phyloP scores from a whole-genome alignment of 441 rosid species.

The Theobroma grandiflorum region DNA sequence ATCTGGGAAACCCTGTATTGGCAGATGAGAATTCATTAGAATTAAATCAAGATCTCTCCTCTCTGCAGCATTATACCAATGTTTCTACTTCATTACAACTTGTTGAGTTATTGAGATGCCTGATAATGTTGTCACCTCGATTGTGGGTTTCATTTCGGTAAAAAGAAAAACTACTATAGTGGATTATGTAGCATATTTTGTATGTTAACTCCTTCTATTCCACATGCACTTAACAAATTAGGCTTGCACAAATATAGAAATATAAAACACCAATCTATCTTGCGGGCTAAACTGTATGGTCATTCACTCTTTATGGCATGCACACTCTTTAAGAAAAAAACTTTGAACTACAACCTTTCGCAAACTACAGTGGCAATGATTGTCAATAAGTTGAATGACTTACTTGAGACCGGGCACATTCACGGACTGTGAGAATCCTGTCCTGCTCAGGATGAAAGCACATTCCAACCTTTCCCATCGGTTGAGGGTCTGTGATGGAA shows the following conservation, averaged over 20 bases:
- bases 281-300: neutral
- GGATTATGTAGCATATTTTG: neutral
- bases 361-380: too few species aligned
- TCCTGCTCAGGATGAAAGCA: conserved; percentile 96
- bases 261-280: neutral
- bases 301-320: neutral
- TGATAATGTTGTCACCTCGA: neutral
- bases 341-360: too few species aligned
- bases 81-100: neutral
- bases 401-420: conserved; percentile 93
- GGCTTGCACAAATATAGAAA: neutral
- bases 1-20: conserved; percentile 70
- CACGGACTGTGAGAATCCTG: conserved; percentile 84
- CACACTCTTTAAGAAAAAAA: too few species aligned
- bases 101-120: neutral
- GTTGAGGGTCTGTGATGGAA: conserved; percentile 88
- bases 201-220: neutral
- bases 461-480: conserved; percentile 94
- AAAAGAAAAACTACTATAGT: neutral
- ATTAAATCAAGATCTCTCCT: neutral
- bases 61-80: neutral
- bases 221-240: neutral
- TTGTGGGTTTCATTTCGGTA: neutral
- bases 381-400: conserved; percentile 20
- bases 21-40: neutral